These are phyloP conservation scores for Limonium bicolor DNA, from an alignment of 148 eudicot species.

Conservation along the genomic window DNA sequence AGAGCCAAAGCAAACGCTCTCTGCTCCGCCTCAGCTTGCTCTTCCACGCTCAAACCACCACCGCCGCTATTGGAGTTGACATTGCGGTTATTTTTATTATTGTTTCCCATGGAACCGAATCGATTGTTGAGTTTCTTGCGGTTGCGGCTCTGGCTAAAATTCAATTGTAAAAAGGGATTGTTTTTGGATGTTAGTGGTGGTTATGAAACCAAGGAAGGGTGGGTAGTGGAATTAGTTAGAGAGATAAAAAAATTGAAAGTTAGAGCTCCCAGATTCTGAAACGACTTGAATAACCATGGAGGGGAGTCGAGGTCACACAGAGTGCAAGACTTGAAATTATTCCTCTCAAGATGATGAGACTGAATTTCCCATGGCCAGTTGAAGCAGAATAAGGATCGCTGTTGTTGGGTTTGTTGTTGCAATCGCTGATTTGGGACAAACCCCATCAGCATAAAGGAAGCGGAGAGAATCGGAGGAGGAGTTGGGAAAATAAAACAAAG, in stretches of 20 bases:
- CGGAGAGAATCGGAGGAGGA: too few species aligned
- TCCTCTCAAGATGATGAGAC: slow-evolving; percentile 9
- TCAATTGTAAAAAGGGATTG: slow-evolving; percentile 8
- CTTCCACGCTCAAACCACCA: slow-evolving; percentile 24
- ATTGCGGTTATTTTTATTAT: too few species aligned
- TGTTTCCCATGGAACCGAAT: background rate
- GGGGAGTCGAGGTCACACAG: slow-evolving; percentile 44
- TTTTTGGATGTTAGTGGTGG: background rate
- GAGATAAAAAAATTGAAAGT: slow-evolving; percentile 30
- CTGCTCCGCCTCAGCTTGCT: slow-evolving; percentile 85
- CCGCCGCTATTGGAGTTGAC: slow-evolving; percentile 2
- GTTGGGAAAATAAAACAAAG: too few species aligned
- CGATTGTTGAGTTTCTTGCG: too few species aligned
- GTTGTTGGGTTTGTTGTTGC: too few species aligned
- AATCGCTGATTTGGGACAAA: too few species aligned
- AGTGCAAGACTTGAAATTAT: too few species aligned
- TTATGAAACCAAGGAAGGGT: too few species aligned
- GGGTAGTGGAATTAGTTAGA: slow-evolving; percentile 12
- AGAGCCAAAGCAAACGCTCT: slow-evolving; percentile 72
- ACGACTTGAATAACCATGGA: slow-evolving; percentile 71
- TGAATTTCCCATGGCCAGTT: slow-evolving; percentile 66
- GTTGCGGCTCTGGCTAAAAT: slow-evolving; percentile 10
- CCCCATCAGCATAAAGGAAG: too few species aligned
- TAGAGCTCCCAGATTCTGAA: slow-evolving; percentile 27
- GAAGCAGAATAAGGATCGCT: too few species aligned